Conservation (phyloP, 306 rosid genomes). For the Astragalus glycyphyllos region DNA sequence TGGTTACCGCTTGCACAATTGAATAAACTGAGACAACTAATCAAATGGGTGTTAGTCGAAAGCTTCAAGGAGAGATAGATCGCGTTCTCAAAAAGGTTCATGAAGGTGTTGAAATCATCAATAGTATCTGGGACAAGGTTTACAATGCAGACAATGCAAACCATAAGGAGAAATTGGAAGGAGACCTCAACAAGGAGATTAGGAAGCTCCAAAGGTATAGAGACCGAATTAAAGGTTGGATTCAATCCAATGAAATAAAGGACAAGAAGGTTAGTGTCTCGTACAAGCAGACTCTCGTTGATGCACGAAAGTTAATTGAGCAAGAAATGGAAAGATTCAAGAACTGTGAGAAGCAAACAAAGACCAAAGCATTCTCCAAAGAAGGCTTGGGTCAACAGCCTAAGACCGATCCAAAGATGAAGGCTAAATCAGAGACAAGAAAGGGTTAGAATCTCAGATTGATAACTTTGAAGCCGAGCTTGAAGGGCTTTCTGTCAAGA, state of each 20-base stretch:
- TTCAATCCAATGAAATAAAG: conserved; percentile 96
- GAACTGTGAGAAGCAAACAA: conserved; percentile 95
- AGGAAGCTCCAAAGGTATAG: conserved; percentile 95
- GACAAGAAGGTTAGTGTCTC: conserved; percentile 99
- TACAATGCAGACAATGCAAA: conserved; percentile 95
- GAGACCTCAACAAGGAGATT: conserved; percentile 96
- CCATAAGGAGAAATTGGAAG: conserved; percentile 98
- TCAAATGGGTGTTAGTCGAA: conserved; percentile 94
- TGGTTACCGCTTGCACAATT: background rate
- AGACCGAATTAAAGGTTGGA: conserved; percentile 95
- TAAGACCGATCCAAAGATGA: conserved; percentile 51
- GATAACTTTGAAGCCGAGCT: conserved; percentile 8
- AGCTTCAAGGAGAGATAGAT: conserved; percentile 99
- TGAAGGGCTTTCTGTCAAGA: conserved; percentile 90
- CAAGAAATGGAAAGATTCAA: conserved; percentile 99
- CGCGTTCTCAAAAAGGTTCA: conserved; percentile 98
- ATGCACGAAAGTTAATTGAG: conserved; percentile 91
- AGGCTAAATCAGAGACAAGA: no score
- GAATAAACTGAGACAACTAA: background rate
- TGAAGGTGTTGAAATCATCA: conserved; percentile 96
- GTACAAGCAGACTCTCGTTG: conserved; percentile 94
- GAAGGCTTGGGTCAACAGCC: conserved; percentile 99
- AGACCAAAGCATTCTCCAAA: conserved; percentile 95
- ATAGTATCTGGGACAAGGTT: conserved; percentile 97
- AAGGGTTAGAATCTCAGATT: no score